These are phyloP conservation scores for Erodium texanum DNA, from an alignment of 441 rosid genomes.

Conservation along the genomic window DNA sequence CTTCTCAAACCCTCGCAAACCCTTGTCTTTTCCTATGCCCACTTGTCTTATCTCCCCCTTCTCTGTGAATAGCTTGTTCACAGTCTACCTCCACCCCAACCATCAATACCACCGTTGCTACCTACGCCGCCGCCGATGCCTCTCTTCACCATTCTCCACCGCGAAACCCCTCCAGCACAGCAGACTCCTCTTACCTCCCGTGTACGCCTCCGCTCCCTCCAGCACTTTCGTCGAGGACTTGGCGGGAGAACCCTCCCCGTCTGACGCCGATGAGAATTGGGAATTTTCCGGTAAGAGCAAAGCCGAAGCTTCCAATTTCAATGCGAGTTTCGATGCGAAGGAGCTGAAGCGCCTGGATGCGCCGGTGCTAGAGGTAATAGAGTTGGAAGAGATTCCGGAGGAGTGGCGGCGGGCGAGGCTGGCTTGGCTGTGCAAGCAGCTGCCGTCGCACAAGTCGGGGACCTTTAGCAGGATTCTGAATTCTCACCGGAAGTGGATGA, in stretches of 20 bases:
- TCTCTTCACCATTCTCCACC: not conserved
- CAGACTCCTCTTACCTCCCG: slow-evolving; percentile 6
- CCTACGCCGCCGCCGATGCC: slow-evolving; percentile 16
- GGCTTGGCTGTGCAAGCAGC: slow-evolving; percentile 85
- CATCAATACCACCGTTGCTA: too few relatives aligned
- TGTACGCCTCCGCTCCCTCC: slow-evolving; percentile 11
- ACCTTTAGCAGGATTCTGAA: slow-evolving; percentile 59
- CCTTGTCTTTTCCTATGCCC: slow-evolving; percentile 21
- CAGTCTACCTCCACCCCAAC: slow-evolving; percentile 21
- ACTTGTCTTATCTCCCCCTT: slow-evolving; percentile 23
- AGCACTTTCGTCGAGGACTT: slow-evolving; percentile 46
- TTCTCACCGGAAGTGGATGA: slow-evolving; percentile 79
- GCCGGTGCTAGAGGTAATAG: slow-evolving; percentile 51
- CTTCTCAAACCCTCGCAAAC: slow-evolving; percentile 10
- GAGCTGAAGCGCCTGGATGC: slow-evolving; percentile 35
- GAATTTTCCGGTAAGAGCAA: slow-evolving; percentile 12
- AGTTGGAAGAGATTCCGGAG: slow-evolving; percentile 69
- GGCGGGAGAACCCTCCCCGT: slow-evolving; percentile 12
- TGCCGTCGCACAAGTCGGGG: slow-evolving; percentile 60
- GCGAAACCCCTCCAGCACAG: not conserved
- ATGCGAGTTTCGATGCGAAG: slow-evolving; percentile 22
- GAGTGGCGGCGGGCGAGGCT: slow-evolving; percentile 70
- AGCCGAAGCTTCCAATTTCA: slow-evolving; percentile 19
- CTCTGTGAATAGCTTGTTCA: slow-evolving; percentile 22
- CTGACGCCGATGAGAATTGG: slow-evolving; percentile 19